Base-by-base conservation (phyloP, 805 yeast species). In the Candida maesae region DNA sequence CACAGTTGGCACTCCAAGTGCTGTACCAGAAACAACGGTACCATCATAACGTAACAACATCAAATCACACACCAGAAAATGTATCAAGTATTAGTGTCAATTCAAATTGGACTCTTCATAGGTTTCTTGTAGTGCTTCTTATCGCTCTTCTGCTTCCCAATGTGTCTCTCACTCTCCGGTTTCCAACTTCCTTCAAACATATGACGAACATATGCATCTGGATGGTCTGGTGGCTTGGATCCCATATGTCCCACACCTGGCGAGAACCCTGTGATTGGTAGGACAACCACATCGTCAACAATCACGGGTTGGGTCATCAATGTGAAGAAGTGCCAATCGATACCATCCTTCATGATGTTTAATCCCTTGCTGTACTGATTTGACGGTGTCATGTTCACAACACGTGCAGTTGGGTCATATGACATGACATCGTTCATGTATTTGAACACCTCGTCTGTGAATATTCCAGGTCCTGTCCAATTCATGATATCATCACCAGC, bases 391-490 rank as follows among this genome's bases (percentile, higher is more conserved):
- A 34, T 33, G 33, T 49, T 53, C 6, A 50, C 39, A n/a, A 51
- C 34, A 10, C 39, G 35, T 2, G 44, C 7, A 5, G 34, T 17
- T 7, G 36, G 33, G 9, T 35, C 32, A 7, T 39, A 17, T n/a
- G 35, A 39, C 6, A 45, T 5, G 4, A 47, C 47, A 18, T 79
- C 82, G 61, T 84, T 84, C 51, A 91, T 70, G 61, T 91, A 89
- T 34, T 74, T 78, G 61, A 93, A 88, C 17, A 93, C 71, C 9
- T 76, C 65, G 59, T 93, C 98, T 0, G 99, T 91, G 79, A 90
- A 93, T 17, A 88, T 78, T 1, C 95, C 98, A 0, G 98, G 96
- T 0, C 99, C 99, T 0, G 98, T 87, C 96, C 96, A 87, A 55
- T 83, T 76, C 95, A 88, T 86, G 39, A 88, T 76, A 56, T 83